Conservation (phyloP, 768 basidiomycete species). For the Gymnopilus dilepis region DNA sequence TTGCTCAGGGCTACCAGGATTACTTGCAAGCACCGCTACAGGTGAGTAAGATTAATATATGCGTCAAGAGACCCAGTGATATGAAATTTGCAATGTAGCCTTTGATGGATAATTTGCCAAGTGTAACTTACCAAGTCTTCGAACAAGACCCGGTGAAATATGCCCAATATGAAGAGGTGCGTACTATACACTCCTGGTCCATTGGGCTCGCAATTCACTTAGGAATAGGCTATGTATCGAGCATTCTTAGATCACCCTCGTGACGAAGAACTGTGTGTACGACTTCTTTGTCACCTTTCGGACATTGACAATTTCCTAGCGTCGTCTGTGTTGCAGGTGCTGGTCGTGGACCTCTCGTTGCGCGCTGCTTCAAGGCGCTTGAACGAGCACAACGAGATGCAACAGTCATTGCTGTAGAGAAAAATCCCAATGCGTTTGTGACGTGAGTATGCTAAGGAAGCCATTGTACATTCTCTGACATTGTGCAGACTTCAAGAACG, state of each 20-base stretch:
- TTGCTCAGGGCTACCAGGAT: conserved; percentile 93
- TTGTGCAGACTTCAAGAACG: conserved; percentile 78
- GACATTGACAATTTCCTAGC: conserved; percentile 43
- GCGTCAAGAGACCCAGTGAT: neutral
- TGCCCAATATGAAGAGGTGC: conserved; percentile 89
- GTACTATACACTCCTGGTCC: conserved; percentile 6
- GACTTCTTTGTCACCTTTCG: neutral
- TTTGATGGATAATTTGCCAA: conserved; percentile 96
- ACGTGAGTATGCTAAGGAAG: conserved; percentile 62
- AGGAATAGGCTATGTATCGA: conserved; percentile 71
- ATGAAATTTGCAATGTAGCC: conserved; percentile 55
- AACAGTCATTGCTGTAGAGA: conserved; percentile 88
- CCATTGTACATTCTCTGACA: neutral
- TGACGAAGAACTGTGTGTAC: conserved; percentile 59
- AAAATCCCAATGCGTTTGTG: conserved; percentile 95
- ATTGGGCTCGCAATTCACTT: conserved; percentile 1
- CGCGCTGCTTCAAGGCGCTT: conserved; percentile 80
- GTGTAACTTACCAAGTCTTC: conserved; percentile 95
- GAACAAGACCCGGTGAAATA: conserved; percentile 99
- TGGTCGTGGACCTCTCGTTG: conserved; percentile 91
- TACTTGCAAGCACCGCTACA: conserved; percentile 95
- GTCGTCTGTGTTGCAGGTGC: conserved; percentile 93
- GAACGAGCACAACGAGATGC: conserved; percentile 66
- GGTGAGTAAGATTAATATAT: conserved; percentile 43
- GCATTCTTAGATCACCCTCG: conserved; percentile 78